Percentiles rank a stretch among this genome's conserved stretches.
Evolutionary conservation across 1,139 yeast genomes (phyloP).

Genomic region (Pichia sp.): DNA sequence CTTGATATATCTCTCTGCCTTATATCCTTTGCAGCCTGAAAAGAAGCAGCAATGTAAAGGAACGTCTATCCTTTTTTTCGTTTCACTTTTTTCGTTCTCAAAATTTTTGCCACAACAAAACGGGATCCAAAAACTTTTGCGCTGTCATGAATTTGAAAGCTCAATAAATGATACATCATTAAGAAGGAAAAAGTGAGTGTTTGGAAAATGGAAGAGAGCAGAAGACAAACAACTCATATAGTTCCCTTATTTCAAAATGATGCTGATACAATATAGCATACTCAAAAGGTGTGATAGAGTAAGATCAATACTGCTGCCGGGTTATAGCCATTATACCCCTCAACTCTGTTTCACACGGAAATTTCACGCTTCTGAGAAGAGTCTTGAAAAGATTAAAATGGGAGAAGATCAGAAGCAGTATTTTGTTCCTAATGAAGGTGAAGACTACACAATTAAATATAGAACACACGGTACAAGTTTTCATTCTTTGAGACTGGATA

Average conservation of each 20-base stretch:
- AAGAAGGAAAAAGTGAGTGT: neutral
- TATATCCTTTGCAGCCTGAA: neutral
- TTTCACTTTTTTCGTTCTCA: neutral
- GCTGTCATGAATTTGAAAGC: neutral
- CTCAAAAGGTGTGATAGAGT: neutral
- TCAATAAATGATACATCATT: neutral
- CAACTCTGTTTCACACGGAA: neutral
- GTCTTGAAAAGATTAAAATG: slow-evolving; percentile 20
- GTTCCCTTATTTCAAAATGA: too few species aligned
- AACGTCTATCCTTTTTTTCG: neutral
- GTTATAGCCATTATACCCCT: neutral
- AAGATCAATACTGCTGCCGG: neutral
- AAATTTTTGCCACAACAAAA: slow-evolving; percentile 1
- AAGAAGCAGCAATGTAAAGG: neutral
- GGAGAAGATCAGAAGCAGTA: slow-evolving; percentile 30
- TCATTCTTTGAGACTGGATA: slow-evolving; percentile 25
- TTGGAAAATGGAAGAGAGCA: too few species aligned
- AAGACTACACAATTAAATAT: slow-evolving; percentile 22
- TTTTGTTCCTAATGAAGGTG: slow-evolving; percentile 24
- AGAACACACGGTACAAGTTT: slow-evolving; percentile 30
- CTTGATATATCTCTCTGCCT: neutral
- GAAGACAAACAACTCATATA: too few species aligned
- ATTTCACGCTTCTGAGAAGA: neutral
- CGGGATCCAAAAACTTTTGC: neutral
- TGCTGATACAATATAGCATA: too few species aligned